Percentiles rank a stretch among this genome's conserved stretches.
Evolutionary conservation across 768 basidiomycete species (phyloP).

Genomic region (Trametes sanguinea): DNA sequence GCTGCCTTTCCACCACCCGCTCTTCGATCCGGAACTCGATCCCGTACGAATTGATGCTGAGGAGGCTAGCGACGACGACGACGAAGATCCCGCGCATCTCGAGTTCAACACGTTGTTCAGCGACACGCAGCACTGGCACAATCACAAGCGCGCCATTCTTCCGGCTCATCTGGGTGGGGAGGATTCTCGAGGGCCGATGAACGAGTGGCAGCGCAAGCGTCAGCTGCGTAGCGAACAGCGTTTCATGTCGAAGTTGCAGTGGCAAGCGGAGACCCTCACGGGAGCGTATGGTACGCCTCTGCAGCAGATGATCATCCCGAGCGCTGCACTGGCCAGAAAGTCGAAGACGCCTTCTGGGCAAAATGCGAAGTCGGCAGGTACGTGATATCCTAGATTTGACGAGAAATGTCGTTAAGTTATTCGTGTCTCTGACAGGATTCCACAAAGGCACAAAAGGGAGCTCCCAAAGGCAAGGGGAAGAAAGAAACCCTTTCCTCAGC

Average conservation of each 20-base stretch:
- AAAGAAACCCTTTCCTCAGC: slow-evolving; percentile 39
- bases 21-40: slow-evolving; percentile 46
- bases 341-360: background rate
- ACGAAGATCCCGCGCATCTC: slow-evolving; percentile 28
- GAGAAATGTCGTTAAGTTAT: background rate
- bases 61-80: slow-evolving; percentile 24
- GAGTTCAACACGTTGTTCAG: slow-evolving; percentile 47
- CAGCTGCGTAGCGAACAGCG: slow-evolving; percentile 50
- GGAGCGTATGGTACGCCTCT: slow-evolving; percentile 59
- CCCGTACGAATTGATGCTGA: slow-evolving; percentile 33
- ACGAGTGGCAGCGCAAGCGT: slow-evolving; percentile 40
- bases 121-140: slow-evolving; percentile 67
- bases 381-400: slow-evolving; percentile 9
- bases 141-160: slow-evolving; percentile 46
- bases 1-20: slow-evolving; percentile 41
- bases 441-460: background rate
- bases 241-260: slow-evolving; percentile 57
- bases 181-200: slow-evolving; percentile 29
- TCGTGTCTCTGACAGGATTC: background rate
- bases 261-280: slow-evolving; percentile 62
- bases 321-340: slow-evolving; percentile 28
- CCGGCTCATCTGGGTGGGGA: slow-evolving; percentile 58
- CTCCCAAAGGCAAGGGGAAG: slow-evolving; percentile 26
- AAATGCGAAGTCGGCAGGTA: slow-evolving; percentile 1
- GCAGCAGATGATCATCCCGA: slow-evolving; percentile 54